A percentile compares a stretch with the other conserved stretches of the same genome.
Conservation (phyloP, 257 asterid genomes). For the Thymus mandschuricus region DNA sequence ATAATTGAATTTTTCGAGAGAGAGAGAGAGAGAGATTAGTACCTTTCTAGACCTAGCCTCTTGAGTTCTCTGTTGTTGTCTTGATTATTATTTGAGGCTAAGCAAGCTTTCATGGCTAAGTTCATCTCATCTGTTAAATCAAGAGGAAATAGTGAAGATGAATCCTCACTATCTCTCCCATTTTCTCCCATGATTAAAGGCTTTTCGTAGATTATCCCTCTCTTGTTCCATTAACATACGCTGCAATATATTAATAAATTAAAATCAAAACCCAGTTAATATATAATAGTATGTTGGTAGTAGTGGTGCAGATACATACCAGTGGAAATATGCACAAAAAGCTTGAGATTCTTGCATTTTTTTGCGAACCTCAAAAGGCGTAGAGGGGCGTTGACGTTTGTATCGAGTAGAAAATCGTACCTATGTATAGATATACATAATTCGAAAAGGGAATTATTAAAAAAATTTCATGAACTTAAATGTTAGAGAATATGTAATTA, state of each 20-base stretch:
- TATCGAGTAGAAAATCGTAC: conserved; percentile 44
- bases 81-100: neutral
- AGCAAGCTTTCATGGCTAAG: conserved; percentile 33
- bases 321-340: conserved; percentile 40
- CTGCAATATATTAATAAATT: conserved; percentile 15
- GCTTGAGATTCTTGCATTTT: conserved; percentile 51
- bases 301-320: conserved; percentile 25
- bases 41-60: conserved; percentile 43
- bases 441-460: too few species aligned
- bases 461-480: too few species aligned
- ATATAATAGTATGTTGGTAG: too few species aligned
- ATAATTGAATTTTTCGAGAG: too few species aligned
- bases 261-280: neutral
- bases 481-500: too few species aligned
- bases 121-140: conserved; percentile 36
- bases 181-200: conserved; percentile 37
- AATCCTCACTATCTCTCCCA: conserved; percentile 24
- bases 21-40: neutral
- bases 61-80: conserved; percentile 30
- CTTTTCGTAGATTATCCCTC: conserved; percentile 36
- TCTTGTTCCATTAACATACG: conserved; percentile 41
- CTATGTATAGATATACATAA: neutral
- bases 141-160: conserved; percentile 25
- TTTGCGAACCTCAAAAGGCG: conserved; percentile 48
- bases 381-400: conserved; percentile 45